Evolutionary conservation across 495 filamentous ascomycete genomes (phyloP), one percentile per base, ranked within the genome.

Genomic region (Extremus antarcticus): DNA sequence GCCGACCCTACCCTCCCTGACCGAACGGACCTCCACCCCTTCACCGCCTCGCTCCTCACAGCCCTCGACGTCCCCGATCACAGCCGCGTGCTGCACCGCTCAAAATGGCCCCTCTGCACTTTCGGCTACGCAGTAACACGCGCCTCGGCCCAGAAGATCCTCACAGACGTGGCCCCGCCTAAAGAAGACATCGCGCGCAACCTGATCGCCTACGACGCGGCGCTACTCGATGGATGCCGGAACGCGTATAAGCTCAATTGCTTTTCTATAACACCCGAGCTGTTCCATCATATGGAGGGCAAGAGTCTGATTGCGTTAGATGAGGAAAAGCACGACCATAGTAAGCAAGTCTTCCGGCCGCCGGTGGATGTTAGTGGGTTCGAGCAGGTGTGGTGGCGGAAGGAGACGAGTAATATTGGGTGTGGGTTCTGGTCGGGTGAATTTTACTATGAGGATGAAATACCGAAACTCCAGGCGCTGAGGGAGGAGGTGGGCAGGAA

Each of bases 121-220:
- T 76, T 77, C 56, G 74, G 68, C 8, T 75, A 73, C 62, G 74
- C 68, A 13, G 63, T 77, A 45, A 69, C 66, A 0, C 60, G 64
- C 15, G 50, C 52, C 19, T 55, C 61, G 8, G 66, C 66, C 2
- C 15, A 25, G 16, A 47, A 47, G 23, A 57, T 69, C 24, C 61
- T 63, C 20, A 47, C 38, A 8, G 46, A 48, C 16, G 29, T 62
- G 4, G 59, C 56, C 1, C 55, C 55, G 3, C 24, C 50, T 13
- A 35, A 54, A 17, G 55, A 45, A 50, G 41, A 54, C 41, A 50
- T 47, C 24, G 22, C 19, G 23, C 47, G 29, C 39, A 43, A 54
- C 1, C 24, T 52, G 0, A 51, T 51, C 47, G 58, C 58, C 20
- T 60, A 60, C 43, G 58, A 60, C 54, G 48, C 49, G 11, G 58